Conservation (phyloP, 1,284 basidiomycete species). For the Moesziomyces globuligerus region DNA sequence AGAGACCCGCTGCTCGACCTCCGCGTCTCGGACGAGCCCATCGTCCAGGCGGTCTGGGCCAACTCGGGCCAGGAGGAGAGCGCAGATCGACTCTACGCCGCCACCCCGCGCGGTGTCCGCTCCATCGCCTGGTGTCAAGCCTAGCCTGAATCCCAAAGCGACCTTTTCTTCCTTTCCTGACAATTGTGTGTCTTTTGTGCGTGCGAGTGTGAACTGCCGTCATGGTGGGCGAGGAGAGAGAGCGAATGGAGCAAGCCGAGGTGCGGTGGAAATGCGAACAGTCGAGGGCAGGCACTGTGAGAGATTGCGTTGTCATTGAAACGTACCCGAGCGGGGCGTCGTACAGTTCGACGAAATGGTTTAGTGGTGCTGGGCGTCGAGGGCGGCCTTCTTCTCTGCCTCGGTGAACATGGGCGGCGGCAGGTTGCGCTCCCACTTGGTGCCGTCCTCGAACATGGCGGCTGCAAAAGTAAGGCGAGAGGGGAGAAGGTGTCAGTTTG, state of each 20-base stretch:
- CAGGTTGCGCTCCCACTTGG: slow-evolving; percentile 63
- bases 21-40: slow-evolving; percentile 32
- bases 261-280: not conserved
- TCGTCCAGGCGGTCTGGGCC: slow-evolving; percentile 38
- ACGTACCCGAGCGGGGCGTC: too few relatives aligned
- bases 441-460: slow-evolving; percentile 65
- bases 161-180: not conserved
- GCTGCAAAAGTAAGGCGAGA: slow-evolving; percentile 32
- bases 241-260: too few relatives aligned
- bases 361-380: slow-evolving; percentile 53
- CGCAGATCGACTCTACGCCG: slow-evolving; percentile 25
- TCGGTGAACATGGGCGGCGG: slow-evolving; percentile 64
- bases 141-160: not conserved
- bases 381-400: slow-evolving; percentile 64
- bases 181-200: not conserved
- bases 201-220: not conserved
- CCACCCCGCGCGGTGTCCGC: slow-evolving; percentile 17
- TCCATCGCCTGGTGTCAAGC: slow-evolving; percentile 16
- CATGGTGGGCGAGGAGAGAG: not conserved
- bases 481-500: not conserved
- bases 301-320: not conserved
- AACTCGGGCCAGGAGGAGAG: not conserved
- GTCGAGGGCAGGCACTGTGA: not conserved
- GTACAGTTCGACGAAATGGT: not conserved
- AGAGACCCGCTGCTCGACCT: slow-evolving; percentile 30